Evolutionary conservation across 2,329 filamentous ascomycete genomes (phyloP).

Genomic region (Elsinoe australis): DNA sequence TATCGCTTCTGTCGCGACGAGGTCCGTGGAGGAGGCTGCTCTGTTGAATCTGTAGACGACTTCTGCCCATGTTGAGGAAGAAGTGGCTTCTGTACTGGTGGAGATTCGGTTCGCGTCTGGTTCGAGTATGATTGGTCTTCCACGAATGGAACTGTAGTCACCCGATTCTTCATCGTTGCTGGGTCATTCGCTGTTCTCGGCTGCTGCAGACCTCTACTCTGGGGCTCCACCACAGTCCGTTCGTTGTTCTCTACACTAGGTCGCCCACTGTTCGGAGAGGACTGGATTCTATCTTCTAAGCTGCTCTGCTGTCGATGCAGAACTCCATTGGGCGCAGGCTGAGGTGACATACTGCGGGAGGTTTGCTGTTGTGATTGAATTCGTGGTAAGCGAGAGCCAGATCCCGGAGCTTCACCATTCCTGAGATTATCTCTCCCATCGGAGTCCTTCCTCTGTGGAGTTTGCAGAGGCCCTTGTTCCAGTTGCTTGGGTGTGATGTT

Average conservation of each 20-base stretch:
- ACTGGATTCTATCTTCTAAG: conserved; percentile 18
- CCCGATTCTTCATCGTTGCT: conserved; percentile 13
- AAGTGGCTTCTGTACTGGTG: conserved; percentile 6
- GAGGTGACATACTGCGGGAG: not conserved
- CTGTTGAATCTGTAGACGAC: conserved; percentile 6
- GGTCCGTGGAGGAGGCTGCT: conserved; percentile 13
- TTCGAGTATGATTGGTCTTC: conserved; percentile 11
- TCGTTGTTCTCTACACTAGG: no score
- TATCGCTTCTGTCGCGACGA: conserved; percentile 16
- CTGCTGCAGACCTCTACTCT: conserved; percentile 1
- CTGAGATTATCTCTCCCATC: conserved; percentile 25
- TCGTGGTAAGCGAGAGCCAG: conserved; percentile 49
- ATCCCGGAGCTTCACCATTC: conserved; percentile 33
- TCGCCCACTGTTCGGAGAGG: no score
- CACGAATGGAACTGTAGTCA: conserved; percentile 1
- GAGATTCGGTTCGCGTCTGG: conserved; percentile 2
- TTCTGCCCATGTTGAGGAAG: conserved; percentile 1
- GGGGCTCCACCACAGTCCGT: no score
- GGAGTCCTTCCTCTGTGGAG: conserved; percentile 23
- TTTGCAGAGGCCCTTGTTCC: conserved; percentile 22
- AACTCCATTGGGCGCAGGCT: conserved; percentile 1
- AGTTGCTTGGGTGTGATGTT: conserved; percentile 24
- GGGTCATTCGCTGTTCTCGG: conserved; percentile 1
- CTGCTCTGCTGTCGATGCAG: conserved; percentile 18
- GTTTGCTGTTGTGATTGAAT: not conserved